Conservation (phyloP, 2,329 filamentous ascomycete species). For the Eutypella sp. region DNA sequence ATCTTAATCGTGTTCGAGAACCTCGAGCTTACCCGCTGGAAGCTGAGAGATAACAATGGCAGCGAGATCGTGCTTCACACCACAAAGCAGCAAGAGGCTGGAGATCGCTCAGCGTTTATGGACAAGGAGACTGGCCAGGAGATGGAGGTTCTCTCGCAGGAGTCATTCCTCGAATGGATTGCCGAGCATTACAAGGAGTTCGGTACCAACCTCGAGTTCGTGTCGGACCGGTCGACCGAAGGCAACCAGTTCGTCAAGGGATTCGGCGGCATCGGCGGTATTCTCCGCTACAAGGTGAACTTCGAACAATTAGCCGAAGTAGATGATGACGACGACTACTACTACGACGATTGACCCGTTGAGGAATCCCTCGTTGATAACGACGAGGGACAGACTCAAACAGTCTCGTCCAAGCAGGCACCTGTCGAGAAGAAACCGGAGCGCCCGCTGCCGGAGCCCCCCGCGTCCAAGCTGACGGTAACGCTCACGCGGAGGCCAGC, state of each 20-base stretch:
- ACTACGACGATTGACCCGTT: conserved; percentile 62
- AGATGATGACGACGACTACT: conserved; percentile 90
- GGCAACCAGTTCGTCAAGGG: conserved; percentile 99
- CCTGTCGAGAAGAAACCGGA: conserved; percentile 31
- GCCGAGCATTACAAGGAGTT: conserved; percentile 98
- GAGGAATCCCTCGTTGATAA: conserved; percentile 71
- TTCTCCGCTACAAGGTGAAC: conserved; percentile 99
- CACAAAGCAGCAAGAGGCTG: conserved; percentile 75
- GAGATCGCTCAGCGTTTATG: conserved; percentile 77
- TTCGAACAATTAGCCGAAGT: conserved; percentile 96
- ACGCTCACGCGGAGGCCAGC: conserved; percentile 23
- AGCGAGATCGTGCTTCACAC: conserved; percentile 75
- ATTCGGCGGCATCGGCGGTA: conserved; percentile 95
- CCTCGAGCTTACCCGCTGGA: conserved; percentile 88
- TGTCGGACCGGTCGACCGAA: conserved; percentile 94
- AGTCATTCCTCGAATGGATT: conserved; percentile 98
- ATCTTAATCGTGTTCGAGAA: conserved; percentile 96
- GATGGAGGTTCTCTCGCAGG: conserved; percentile 87
- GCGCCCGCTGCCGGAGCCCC: conserved; percentile 37
- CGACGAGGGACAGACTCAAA: conserved; percentile 82
- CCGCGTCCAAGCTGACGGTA: conserved; percentile 29
- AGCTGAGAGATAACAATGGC: conserved; percentile 74
- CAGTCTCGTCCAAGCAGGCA: conserved; percentile 36
- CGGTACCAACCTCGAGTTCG: conserved; percentile 91
- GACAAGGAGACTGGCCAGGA: conserved; percentile 95